phyloP scores from a whole-genome alignment of 176 grass and related monocot species.

The Otatea glauca region DNA sequence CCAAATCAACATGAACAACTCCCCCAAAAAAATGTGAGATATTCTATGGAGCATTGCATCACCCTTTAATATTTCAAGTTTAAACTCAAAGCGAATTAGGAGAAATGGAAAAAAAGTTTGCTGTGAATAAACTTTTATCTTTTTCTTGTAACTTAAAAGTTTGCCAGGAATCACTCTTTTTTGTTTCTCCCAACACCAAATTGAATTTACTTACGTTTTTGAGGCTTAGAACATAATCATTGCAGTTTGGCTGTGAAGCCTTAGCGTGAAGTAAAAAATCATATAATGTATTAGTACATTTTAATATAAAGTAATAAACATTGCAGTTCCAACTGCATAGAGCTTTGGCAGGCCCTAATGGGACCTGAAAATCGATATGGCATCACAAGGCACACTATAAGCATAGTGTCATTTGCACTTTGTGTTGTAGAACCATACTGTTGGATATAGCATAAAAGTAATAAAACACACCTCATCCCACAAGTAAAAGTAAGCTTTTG shows the following conservation, averaged over 20 bases:
- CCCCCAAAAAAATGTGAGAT: neutral
- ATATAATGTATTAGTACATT: too few species aligned
- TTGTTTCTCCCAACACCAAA: neutral
- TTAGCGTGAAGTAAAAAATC: too few species aligned
- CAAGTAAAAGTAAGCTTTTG: constrained; percentile 95
- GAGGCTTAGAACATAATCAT: neutral
- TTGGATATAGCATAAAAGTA: constrained; percentile 33
- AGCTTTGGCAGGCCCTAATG: constrained; percentile 14
- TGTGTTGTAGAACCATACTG: constrained; percentile 25
- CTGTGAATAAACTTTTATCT: neutral
- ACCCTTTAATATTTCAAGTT: neutral
- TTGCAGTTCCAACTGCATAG: constrained; percentile 25
- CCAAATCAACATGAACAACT: neutral
- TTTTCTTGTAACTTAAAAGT: neutral
- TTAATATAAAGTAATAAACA: neutral
- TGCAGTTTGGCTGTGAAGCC: neutral
- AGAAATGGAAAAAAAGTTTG: neutral
- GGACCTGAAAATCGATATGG: constrained; percentile 5
- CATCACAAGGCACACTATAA: constrained; percentile 27
- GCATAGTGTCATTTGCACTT: neutral
- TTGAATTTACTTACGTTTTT: neutral
- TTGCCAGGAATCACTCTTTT: neutral
- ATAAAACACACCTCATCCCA: constrained; percentile 86
- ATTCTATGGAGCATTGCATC: constrained; percentile 21
- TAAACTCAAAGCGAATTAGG: neutral